phyloP scores from a whole-genome alignment of 2,329 filamentous ascomycete genomes.

The Uncinocarpus reesii region DNA sequence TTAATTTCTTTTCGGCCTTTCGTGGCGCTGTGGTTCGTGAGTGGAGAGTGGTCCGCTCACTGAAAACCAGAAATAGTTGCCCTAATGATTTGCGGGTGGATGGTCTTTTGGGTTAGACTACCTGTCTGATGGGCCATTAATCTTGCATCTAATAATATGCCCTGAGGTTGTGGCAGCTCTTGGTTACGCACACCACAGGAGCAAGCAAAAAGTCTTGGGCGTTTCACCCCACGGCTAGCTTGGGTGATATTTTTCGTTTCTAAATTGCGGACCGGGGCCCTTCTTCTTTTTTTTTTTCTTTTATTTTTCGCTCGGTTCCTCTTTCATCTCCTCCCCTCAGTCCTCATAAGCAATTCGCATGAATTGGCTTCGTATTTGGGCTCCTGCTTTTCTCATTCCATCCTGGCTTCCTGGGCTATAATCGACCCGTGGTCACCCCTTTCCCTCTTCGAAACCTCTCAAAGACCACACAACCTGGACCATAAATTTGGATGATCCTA shows the following conservation, averaged over 20 bases:
- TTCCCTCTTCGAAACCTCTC: conserved; percentile 5
- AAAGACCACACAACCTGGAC: not conserved
- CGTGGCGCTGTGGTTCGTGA: conserved; percentile 11
- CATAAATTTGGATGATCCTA: conserved; percentile 3
- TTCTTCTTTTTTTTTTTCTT: not conserved
- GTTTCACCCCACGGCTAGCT: conserved; percentile 33
- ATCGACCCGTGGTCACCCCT: conserved; percentile 4
- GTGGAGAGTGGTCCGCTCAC: conserved; percentile 13
- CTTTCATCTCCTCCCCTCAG: conserved; percentile 10
- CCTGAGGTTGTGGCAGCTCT: conserved; percentile 4
- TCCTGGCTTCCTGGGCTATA: conserved; percentile 8
- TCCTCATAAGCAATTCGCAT: conserved; percentile 14
- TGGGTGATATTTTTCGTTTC: conserved; percentile 22
- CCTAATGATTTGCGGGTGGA: conserved; percentile 11
- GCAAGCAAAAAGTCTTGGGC: conserved; percentile 20
- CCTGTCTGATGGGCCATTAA: conserved; percentile 11
- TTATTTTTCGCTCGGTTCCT: conserved; percentile 16
- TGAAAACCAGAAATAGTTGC: conserved; percentile 7
- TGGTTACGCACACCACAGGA: conserved; percentile 12
- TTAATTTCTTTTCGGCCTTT: conserved; percentile 10
- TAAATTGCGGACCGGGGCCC: conserved; percentile 17
- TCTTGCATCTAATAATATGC: conserved; percentile 11
- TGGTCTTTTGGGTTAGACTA: conserved; percentile 6
- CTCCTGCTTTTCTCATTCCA: conserved; percentile 6
- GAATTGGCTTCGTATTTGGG: conserved; percentile 16